These are phyloP conservation scores for Pistacia integerrima DNA, from an alignment of 345 rosid species.

Conservation along the genomic window DNA sequence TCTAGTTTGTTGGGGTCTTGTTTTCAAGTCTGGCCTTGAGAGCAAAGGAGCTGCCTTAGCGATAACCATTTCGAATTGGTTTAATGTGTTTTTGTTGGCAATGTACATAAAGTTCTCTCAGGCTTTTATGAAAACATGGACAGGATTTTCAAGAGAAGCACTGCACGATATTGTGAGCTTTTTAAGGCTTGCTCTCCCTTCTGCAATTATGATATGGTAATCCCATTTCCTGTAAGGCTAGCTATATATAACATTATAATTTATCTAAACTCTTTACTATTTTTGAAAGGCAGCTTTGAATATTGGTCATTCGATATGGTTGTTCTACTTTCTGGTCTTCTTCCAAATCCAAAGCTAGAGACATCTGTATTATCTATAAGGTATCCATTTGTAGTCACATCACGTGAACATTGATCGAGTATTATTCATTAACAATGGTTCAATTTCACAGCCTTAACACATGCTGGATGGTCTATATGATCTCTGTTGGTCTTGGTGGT, in stretches of 20 bases:
- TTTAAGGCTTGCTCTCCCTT: conserved; percentile 56
- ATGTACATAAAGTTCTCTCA: conserved; percentile 38
- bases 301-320: conserved; percentile 50
- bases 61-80: conserved; percentile 38
- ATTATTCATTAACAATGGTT: neutral
- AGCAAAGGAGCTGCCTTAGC: conserved; percentile 53
- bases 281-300: conserved; percentile 34
- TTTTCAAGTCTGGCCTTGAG: conserved; percentile 38
- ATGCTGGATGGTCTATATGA: conserved; percentile 65
- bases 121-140: conserved; percentile 44
- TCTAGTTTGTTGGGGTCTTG: conserved; percentile 45
- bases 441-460: conserved; percentile 56
- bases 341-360: conserved; percentile 49
- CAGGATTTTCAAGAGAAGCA: conserved; percentile 47
- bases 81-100: conserved; percentile 43
- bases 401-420: neutral
- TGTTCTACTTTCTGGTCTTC: conserved; percentile 46
- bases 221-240: neutral
- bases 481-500: conserved; percentile 69
- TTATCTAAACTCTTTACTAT: neutral
- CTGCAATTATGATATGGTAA: conserved; percentile 63
- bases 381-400: conserved; percentile 13
- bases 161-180: conserved; percentile 40
- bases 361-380: conserved; percentile 52
- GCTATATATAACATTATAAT: too few relatives aligned